Evolutionary conservation across 1,284 basidiomycete genomes (phyloP).

Genomic region (Cutaneotrichosporon cyanovorans): DNA sequence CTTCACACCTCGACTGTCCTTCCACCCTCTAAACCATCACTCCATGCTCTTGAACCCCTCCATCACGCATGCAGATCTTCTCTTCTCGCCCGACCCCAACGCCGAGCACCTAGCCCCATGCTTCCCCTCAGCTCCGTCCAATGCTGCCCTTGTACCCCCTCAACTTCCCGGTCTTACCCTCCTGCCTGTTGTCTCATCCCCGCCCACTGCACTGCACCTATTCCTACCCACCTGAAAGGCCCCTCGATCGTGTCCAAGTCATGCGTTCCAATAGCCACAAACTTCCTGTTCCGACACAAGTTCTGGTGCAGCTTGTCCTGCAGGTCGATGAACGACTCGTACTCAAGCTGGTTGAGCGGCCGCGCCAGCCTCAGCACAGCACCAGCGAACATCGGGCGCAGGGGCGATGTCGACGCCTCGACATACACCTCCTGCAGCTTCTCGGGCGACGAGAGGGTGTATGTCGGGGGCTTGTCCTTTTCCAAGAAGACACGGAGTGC

Average conservation of each 20-base stretch:
- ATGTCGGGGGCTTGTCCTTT: slow-evolving; percentile 61
- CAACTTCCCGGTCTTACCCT: background rate
- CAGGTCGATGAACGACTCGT: slow-evolving; percentile 94
- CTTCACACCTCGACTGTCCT: too few relatives aligned
- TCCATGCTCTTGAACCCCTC: too few relatives aligned
- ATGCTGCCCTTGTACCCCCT: background rate
- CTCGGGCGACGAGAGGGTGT: slow-evolving; percentile 63
- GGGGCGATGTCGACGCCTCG: slow-evolving; percentile 64
- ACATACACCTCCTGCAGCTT: slow-evolving; percentile 61
- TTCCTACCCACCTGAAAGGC: slow-evolving; percentile 59
- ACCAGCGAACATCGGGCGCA: slow-evolving; percentile 85
- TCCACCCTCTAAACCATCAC: too few relatives aligned
- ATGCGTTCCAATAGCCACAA: slow-evolving; percentile 96
- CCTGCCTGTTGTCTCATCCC: too few relatives aligned
- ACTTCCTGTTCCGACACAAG: slow-evolving; percentile 77
- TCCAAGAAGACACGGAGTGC: slow-evolving; percentile 80
- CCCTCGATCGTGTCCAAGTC: slow-evolving; percentile 82
- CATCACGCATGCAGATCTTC: too few relatives aligned
- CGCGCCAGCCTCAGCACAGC: slow-evolving; percentile 83
- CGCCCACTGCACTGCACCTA: too few relatives aligned
- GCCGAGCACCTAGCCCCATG: too few relatives aligned
- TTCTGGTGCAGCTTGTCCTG: slow-evolving; percentile 99
- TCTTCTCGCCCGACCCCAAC: too few relatives aligned
- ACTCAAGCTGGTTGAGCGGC: slow-evolving; percentile 74
- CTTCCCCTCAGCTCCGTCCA: too few relatives aligned